Percentiles rank a stretch among this genome's conserved stretches.
phyloP scores from a whole-genome alignment of 129 eudicot species.

The carrot (Daucus carota) region DH1_v3.0 NC_030385.2:3815501-3816000 shows the following conservation, averaged over 20 bases:
- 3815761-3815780: neutral
- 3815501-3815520: constrained; percentile 90
- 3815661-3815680: neutral
- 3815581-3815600: neutral
- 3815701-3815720: neutral
- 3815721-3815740: neutral
- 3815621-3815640: neutral
- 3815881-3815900: constrained; percentile 36
- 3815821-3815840: neutral
- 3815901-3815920: constrained; percentile 77
- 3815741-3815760: neutral
- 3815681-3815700: neutral
- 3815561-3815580: neutral
- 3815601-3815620: neutral
- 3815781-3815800: neutral
- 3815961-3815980: neutral
- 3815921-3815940: constrained; percentile 83
- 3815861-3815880: neutral
- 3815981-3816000: neutral
- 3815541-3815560: neutral
- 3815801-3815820: neutral
- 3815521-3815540: constrained; percentile 72
- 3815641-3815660: neutral
- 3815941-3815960: constrained; percentile 21
- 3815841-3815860: neutral